These are phyloP conservation scores for Pyrus betulifolia DNA, from an alignment of 306 rosid genomes.

Conservation along the genomic window DNA sequence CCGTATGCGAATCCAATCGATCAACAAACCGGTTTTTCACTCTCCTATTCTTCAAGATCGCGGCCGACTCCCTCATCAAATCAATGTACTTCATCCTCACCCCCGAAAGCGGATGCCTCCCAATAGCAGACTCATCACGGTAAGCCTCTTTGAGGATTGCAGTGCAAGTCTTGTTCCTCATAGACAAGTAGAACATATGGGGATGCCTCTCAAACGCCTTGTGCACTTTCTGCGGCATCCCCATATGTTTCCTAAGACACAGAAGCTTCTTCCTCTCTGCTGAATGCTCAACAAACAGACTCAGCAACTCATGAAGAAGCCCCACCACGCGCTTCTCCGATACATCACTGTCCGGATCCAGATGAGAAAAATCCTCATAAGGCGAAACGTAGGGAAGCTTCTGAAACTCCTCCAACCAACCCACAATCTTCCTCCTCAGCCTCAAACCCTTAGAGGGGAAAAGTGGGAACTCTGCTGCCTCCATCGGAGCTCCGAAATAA, in stretches of 20 bases:
- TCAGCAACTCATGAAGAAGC: conserved; percentile 70
- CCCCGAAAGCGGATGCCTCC: conserved; percentile 56
- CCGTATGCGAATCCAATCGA: conserved; percentile 31
- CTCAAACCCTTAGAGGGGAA: conserved; percentile 77
- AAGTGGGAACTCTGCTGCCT: conserved; percentile 54
- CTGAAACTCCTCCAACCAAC: conserved; percentile 72
- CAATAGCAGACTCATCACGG: conserved; percentile 36
- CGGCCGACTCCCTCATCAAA: conserved; percentile 56
- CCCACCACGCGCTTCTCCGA: conserved; percentile 79
- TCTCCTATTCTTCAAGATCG: conserved; percentile 54
- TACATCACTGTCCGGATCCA: conserved; percentile 53
- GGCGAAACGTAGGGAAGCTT: conserved; percentile 84
- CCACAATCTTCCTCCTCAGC: conserved; percentile 65
- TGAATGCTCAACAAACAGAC: conserved; percentile 80
- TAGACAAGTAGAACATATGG: conserved; percentile 63
- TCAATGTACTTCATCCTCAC: conserved; percentile 66
- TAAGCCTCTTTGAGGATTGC: conserved; percentile 80
- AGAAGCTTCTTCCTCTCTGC: conserved; percentile 73
- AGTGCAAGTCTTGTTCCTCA: conserved; percentile 70
- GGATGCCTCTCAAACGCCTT: conserved; percentile 86
- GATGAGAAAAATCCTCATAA: conserved; percentile 46
- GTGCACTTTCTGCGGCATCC: conserved; percentile 84
- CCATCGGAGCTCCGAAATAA: conserved; percentile 43
- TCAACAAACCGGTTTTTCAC: conserved; percentile 26
- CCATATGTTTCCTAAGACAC: conserved; percentile 68